Evolutionary conservation across 2,329 filamentous ascomycete species (phyloP).

Genomic region (Pseudocercospora crystallina): DNA sequence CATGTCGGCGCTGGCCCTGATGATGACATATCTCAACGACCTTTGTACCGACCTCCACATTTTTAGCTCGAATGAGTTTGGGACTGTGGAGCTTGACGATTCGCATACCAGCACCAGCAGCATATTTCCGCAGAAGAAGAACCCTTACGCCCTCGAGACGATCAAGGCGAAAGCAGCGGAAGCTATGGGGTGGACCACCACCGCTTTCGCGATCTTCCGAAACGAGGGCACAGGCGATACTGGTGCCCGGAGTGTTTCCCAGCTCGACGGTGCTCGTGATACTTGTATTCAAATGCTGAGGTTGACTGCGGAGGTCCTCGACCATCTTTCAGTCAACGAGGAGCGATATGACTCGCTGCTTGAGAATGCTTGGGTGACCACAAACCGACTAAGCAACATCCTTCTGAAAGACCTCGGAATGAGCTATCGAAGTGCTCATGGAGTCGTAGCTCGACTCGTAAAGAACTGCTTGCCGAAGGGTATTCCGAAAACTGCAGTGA

Average conservation of each 20-base stretch:
- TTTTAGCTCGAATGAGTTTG: slow-evolving; percentile 1
- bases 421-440: too few species aligned
- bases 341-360: too few species aligned
- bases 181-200: background rate
- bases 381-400: too few species aligned
- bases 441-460: too few species aligned
- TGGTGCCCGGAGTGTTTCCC: background rate
- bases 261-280: background rate
- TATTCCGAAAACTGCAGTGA: too few species aligned
- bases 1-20: background rate
- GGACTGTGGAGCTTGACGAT: background rate
- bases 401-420: too few species aligned
- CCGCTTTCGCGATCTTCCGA: background rate
- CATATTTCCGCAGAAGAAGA: slow-evolving; percentile 7
- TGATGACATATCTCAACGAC: slow-evolving; percentile 6
- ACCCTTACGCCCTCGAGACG: slow-evolving; percentile 2
- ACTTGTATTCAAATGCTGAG: background rate
- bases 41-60: slow-evolving; percentile 3
- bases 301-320: background rate
- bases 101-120: slow-evolving; percentile 3
- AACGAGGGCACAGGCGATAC: background rate
- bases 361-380: too few species aligned
- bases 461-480: too few species aligned
- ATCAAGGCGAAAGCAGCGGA: slow-evolving; percentile 3
- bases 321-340: too few species aligned